These are phyloP conservation scores for Casuarina glauca DNA, from an alignment of 306 rosid genomes.

Conservation along the genomic window DNA sequence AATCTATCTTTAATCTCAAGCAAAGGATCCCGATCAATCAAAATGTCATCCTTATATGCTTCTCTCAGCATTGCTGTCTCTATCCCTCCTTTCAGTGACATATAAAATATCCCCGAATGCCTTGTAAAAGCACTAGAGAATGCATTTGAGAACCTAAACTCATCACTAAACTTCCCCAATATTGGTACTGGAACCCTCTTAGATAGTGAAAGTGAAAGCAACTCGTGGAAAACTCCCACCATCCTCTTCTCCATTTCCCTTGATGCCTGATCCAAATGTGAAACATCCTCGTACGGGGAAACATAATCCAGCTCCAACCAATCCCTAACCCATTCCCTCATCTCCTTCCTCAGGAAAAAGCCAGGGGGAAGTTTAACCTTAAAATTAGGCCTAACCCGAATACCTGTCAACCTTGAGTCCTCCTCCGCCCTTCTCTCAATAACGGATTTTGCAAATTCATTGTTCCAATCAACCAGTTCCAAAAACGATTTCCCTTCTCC, in stretches of 20 bases:
- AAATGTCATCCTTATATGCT: slow-evolving; percentile 54
- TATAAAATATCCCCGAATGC: slow-evolving; percentile 78
- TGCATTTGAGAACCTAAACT: slow-evolving; percentile 76
- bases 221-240: slow-evolving; percentile 56
- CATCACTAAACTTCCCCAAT: slow-evolving; percentile 74
- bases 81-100: slow-evolving; percentile 89
- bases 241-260: slow-evolving; percentile 70
- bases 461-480: slow-evolving; percentile 71
- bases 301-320: slow-evolving; percentile 82
- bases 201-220: slow-evolving; percentile 61
- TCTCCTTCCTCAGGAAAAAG: slow-evolving; percentile 70
- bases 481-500: slow-evolving; percentile 72
- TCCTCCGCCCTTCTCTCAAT: slow-evolving; percentile 77
- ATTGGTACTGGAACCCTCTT: slow-evolving; percentile 83
- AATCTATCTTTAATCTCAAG: slow-evolving; percentile 69
- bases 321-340: slow-evolving; percentile 95
- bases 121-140: slow-evolving; percentile 71
- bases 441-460: slow-evolving; percentile 69
- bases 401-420: slow-evolving; percentile 55
- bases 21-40: slow-evolving; percentile 76
- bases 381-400: slow-evolving; percentile 77
- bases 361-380: slow-evolving; percentile 64
- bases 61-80: slow-evolving; percentile 78
- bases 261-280: slow-evolving; percentile 61
- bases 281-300: slow-evolving; percentile 70